Base-by-base conservation (phyloP, 2,329 filamentous ascomycete species). In the Epichloe sibirici region DNA sequence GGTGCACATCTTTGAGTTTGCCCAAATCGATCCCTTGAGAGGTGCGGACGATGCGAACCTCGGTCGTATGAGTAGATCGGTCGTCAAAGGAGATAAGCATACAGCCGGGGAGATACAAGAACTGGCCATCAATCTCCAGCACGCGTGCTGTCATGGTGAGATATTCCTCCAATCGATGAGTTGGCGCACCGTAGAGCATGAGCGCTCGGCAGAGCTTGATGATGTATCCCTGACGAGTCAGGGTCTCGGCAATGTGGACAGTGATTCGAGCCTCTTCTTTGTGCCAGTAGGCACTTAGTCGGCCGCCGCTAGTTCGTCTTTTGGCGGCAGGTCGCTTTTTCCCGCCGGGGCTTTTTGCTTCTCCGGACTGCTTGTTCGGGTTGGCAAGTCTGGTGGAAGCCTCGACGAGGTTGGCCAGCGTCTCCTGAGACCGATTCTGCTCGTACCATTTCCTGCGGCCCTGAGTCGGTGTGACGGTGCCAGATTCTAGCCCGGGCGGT, bases 11-110 rank as follows among this genome's bases (percentile, higher is more conserved):
- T 55, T 79, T 73, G 17, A 84, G 71, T 61, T 79, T 82, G 28
- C 79, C 79, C 1, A 84, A 70, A 60, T 83, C 78, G 38, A 83
- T 72, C 4, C 77, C 78, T 57, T 82, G 79, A 1, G 65, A 64
- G 0, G 74, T 73, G 12, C 81, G 74, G 5, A 85, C 81, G 31
- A 85, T 78, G 57, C 82, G 79, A 54, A 85, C 80, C 59, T 85
- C 81, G 15, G 80, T 82, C 1, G 82, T 86, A 57, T 84, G 82
- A 0, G 81, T 82, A 0, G 75, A 70, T 48, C 65, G 69, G 59
- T 90, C 86, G 62, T 87, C 89, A 61, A 95, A 95, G 0, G 88
- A 91, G 59, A 95, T 83, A 53, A 95, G 85, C 90, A 95, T 95
- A 62, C 87, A 93, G 5, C 88, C 88, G 0, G 90, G 90, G 39